These are phyloP conservation scores for Thuja plicata DNA, from an alignment of 83 land plant genomes.

Conservation along the genomic window DNA sequence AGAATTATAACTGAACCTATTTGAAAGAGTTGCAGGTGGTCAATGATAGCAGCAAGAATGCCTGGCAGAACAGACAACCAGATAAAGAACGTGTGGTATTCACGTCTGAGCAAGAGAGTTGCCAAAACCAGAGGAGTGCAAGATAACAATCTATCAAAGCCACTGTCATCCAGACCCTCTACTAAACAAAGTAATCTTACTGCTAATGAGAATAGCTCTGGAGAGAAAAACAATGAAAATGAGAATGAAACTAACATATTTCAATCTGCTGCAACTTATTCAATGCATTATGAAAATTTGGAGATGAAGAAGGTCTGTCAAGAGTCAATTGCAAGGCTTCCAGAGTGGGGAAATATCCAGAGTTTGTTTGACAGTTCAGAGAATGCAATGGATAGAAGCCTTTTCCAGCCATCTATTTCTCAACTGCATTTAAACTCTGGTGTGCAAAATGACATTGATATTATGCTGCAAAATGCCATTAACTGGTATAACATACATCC, in stretches of 20 bases:
- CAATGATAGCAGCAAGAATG: neutral
- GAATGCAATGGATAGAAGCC: neutral
- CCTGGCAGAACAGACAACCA: slow-evolving; percentile 1
- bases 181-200: neutral
- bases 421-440: neutral
- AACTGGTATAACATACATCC: neutral
- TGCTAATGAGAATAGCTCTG: neutral
- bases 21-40: neutral
- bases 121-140: neutral
- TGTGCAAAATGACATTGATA: neutral
- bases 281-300: neutral
- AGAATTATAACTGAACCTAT: no score
- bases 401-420: neutral
- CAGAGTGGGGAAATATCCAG: neutral
- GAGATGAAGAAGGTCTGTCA: neutral
- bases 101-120: neutral
- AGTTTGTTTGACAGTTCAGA: neutral
- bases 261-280: neutral
- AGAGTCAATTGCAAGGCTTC: neutral
- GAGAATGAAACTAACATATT: neutral
- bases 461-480: neutral
- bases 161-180: neutral
- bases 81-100: neutral
- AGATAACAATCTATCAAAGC: no score
- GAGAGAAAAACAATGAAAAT: neutral